Percentiles rank a stretch among this genome's conserved stretches.
Evolutionary conservation across 1,284 basidiomycete species (phyloP).

Genomic region (Afroboletus lepidellus): DNA sequence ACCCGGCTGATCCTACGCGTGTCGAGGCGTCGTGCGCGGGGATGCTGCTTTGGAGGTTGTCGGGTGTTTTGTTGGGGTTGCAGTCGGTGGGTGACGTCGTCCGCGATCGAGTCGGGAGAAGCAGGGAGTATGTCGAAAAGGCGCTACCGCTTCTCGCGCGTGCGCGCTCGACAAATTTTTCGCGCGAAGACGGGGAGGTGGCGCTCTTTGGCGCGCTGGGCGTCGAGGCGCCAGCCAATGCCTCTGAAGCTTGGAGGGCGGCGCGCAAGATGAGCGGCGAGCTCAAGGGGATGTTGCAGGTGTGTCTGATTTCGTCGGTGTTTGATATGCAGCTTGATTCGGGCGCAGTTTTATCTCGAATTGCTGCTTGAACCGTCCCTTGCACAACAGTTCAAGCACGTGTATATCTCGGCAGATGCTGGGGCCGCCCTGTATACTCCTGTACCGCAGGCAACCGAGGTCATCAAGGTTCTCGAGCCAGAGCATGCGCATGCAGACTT

Average conservation of each 20-base stretch:
- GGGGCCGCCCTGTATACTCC: not conserved
- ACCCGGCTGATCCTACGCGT: constrained; percentile 19
- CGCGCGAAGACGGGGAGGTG: not conserved
- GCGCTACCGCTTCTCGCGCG: constrained; percentile 16
- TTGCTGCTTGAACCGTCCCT: constrained; percentile 21
- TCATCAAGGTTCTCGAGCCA: constrained; percentile 13
- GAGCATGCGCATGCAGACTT: constrained; percentile 47
- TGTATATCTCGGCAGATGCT: constrained; percentile 9
- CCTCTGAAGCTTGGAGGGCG: constrained; percentile 21
- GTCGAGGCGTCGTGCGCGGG: constrained; percentile 14
- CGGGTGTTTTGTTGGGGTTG: constrained; percentile 22
- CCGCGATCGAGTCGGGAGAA: constrained; percentile 13
- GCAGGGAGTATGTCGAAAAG: constrained; percentile 25
- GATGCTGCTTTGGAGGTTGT: constrained; percentile 20
- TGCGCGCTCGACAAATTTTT: constrained; percentile 19
- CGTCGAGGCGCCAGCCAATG: constrained; percentile 25
- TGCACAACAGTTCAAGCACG: constrained; percentile 8
- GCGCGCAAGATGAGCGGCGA: constrained; percentile 19
- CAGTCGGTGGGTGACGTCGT: constrained; percentile 12
- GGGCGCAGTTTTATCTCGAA: constrained; percentile 25
- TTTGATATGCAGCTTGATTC: not conserved
- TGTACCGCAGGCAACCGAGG: not conserved
- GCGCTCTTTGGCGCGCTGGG: constrained; percentile 30
- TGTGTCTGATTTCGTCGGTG: constrained; percentile 8
- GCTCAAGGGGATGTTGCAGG: constrained; percentile 32